A percentile compares a stretch with the other conserved stretches of the same genome.
phyloP scores from a whole-genome alignment of 805 yeast species.

The Nakazawaea sp. region DNA sequence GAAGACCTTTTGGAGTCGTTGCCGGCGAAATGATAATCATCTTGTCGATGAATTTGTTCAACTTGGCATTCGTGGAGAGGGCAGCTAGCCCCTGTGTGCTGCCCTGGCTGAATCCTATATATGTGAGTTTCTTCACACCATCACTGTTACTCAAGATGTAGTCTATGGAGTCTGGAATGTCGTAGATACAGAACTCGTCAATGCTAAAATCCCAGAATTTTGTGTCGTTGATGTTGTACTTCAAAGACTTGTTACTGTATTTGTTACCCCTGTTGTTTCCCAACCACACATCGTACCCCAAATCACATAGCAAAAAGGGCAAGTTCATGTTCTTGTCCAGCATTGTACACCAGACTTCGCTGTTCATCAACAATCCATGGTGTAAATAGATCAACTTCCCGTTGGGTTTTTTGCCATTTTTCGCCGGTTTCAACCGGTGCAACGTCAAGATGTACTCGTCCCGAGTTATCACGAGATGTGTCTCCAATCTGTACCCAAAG shows the following conservation, averaged over 20 bases:
- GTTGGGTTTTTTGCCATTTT: conserved; percentile 13
- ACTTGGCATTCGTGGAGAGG: conserved; percentile 53
- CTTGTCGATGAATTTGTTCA: conserved; percentile 46
- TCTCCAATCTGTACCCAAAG: conserved; percentile 36
- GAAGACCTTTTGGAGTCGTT: conserved; percentile 81
- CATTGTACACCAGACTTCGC: conserved; percentile 55
- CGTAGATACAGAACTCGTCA: conserved; percentile 88
- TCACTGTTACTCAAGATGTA: conserved; percentile 54
- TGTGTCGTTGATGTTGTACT: conserved; percentile 27
- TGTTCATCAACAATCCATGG: conserved; percentile 83
- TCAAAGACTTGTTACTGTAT: conserved; percentile 74
- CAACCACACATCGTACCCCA: conserved; percentile 91
- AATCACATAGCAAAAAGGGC: conserved; percentile 68
- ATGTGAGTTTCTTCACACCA: conserved; percentile 36
- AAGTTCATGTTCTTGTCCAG: conserved; percentile 37
- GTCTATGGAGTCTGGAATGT: conserved; percentile 79
- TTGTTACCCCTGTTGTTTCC: conserved; percentile 92
- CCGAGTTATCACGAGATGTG: conserved; percentile 29
- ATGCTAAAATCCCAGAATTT: conserved; percentile 86
- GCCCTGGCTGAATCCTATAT: conserved; percentile 91
- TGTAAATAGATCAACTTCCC: conserved; percentile 69
- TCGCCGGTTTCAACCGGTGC: conserved; percentile 23
- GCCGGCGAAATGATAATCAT: conserved; percentile 92
- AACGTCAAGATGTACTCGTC: conserved; percentile 33
- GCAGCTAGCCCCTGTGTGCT: conserved; percentile 91